Evolutionary conservation across 257 asterid genomes (phyloP).

Genomic region (Solanum medicagineum): DNA sequence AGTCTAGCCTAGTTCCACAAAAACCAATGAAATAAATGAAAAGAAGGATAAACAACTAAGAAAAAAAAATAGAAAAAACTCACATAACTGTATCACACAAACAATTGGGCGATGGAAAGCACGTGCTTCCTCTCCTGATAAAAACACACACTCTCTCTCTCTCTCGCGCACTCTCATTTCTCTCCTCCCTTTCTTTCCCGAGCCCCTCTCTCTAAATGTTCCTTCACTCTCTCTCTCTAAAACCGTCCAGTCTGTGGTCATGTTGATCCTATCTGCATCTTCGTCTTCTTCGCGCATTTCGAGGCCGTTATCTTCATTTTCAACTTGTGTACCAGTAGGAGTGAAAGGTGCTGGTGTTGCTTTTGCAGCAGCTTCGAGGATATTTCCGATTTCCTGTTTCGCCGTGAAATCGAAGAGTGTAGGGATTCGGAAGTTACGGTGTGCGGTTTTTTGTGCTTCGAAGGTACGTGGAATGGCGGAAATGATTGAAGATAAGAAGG

Average conservation of each 20-base stretch:
- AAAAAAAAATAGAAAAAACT: neutral
- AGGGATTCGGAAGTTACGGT: conserved; percentile 10
- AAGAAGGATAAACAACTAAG: neutral
- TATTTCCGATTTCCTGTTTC: neutral
- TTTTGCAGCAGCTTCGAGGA: neutral
- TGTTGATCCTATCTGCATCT: conserved; percentile 37
- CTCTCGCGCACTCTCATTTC: conserved; percentile 3
- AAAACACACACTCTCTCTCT: neutral
- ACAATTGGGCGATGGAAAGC: neutral
- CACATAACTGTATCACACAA: neutral
- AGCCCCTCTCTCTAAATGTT: neutral
- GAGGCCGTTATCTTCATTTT: conserved; percentile 14
- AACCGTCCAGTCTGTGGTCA: neutral
- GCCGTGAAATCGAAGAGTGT: neutral
- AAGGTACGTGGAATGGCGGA: conserved; percentile 34
- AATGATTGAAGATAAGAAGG: conserved; percentile 20
- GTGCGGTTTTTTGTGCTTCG: conserved; percentile 23
- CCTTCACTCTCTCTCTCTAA: neutral
- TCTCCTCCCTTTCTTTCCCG: neutral
- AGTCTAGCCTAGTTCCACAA: neutral
- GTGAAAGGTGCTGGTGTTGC: conserved; percentile 24
- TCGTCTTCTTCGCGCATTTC: conserved; percentile 1
- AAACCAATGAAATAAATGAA: neutral
- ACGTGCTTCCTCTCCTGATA: conserved; percentile 3
- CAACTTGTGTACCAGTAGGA: conserved; percentile 3